phyloP scores from a whole-genome alignment of 139 green algal species.

The Chlamydomonas incerta region DNA sequence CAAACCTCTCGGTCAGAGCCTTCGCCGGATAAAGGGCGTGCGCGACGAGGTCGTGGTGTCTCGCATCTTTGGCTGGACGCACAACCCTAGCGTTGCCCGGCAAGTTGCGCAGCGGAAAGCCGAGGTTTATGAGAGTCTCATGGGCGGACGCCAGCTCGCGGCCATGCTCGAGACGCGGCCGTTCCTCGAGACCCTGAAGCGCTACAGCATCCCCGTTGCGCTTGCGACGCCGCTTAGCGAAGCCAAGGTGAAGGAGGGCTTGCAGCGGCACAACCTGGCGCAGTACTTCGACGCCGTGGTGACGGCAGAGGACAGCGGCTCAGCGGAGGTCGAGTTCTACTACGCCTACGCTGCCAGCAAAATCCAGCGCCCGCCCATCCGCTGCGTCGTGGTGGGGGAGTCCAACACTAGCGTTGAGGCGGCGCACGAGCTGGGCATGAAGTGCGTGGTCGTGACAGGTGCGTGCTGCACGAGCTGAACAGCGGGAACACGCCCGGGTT shows the following conservation, averaged over 20 bases:
- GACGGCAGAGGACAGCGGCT: conserved; percentile 79
- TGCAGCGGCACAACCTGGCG: conserved; percentile 66
- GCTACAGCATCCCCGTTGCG: conserved; percentile 76
- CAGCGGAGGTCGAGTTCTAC: conserved; percentile 67
- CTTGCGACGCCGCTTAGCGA: conserved; percentile 79
- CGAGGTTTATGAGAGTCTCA: conserved; percentile 58
- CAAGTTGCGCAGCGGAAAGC: conserved; percentile 84
- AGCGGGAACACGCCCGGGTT: no score
- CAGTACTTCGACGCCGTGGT: conserved; percentile 82
- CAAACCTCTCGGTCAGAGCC: conserved; percentile 72
- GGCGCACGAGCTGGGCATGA: conserved; percentile 93
- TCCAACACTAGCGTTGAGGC: conserved; percentile 90
- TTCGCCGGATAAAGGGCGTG: conserved; percentile 82
- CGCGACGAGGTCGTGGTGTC: conserved; percentile 93
- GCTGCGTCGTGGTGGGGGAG: conserved; percentile 92
- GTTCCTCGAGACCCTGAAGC: conserved; percentile 85
- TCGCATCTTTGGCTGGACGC: conserved; percentile 92
- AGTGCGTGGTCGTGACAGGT: conserved; percentile 79
- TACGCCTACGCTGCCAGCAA: conserved; percentile 81
- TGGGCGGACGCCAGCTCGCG: conserved; percentile 45
- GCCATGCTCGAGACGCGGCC: conserved; percentile 63
- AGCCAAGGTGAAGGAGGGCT: conserved; percentile 40
- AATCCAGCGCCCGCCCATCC: conserved; percentile 85
- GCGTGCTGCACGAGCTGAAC: no score
- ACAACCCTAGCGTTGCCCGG: conserved; percentile 78